Percentiles rank a stretch among this genome's conserved stretches.
Evolutionary conservation across 495 filamentous ascomycete genomes (phyloP).

Genomic region (Aspergillus funiculosus): DNA sequence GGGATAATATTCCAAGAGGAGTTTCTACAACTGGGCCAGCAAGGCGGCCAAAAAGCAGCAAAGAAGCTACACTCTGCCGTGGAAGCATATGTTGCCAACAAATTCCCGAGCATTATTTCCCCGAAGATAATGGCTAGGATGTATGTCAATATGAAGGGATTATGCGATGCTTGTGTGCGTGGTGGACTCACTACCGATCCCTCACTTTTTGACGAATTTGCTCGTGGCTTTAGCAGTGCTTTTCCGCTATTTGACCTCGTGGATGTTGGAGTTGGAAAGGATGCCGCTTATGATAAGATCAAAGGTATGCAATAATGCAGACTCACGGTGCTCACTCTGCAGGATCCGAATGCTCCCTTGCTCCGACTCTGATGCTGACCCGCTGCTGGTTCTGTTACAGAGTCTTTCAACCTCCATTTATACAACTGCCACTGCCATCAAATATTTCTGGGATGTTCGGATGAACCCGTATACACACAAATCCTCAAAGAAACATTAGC

Average conservation of each 20-base stretch:
- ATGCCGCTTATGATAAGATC: conserved; percentile 67
- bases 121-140: conserved; percentile 63
- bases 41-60: conserved; percentile 68
- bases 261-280: conserved; percentile 65
- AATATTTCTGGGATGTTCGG: conserved; percentile 72
- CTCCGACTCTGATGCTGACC: conserved; percentile 7
- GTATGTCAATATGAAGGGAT: conserved; percentile 61
- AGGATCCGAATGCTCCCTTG: not conserved
- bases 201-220: conserved; percentile 58
- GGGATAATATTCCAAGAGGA: conserved; percentile 69
- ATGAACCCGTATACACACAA: conserved; percentile 66
- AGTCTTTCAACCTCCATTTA: conserved; percentile 61
- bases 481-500: conserved; percentile 57
- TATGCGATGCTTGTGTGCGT: conserved; percentile 54
- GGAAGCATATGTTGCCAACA: conserved; percentile 40
- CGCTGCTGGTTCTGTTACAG: conserved; percentile 36
- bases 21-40: conserved; percentile 55
- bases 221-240: conserved; percentile 68
- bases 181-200: conserved; percentile 51
- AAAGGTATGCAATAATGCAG: conserved; percentile 52
- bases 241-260: conserved; percentile 67
- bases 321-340: conserved; percentile 1
- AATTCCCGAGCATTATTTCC: conserved; percentile 40
- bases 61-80: conserved; percentile 53
- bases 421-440: conserved; percentile 75